A percentile compares a stretch with the other conserved stretches of the same genome.
Evolutionary conservation across 176 grass and related monocot species (phyloP).

Genomic region (Carex scoparia): DNA sequence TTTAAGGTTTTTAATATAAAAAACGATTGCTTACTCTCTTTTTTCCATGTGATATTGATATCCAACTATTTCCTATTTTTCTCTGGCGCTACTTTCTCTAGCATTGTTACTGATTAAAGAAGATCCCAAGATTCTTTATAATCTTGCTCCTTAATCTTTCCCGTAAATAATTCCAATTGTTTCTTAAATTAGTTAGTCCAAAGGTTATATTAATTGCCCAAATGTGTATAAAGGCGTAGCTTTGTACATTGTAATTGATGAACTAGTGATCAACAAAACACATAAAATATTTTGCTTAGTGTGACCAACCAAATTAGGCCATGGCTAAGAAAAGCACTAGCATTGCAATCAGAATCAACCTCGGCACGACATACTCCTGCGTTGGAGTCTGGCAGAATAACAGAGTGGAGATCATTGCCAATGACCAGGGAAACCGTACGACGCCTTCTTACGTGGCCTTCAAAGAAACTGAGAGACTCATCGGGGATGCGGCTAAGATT

Average conservation of each 20-base stretch:
- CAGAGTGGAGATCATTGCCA: background rate
- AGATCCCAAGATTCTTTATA: no score
- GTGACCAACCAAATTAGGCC: background rate
- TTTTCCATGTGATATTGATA: background rate
- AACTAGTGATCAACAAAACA: background rate
- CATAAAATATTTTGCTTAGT: background rate
- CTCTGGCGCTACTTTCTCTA: no score
- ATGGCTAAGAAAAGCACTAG: background rate
- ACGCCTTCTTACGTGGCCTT: background rate
- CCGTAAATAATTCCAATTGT: no score
- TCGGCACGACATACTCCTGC: background rate
- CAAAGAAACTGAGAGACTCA: background rate
- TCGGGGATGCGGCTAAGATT: slow-evolving; percentile 5
- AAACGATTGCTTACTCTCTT: background rate
- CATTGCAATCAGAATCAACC: background rate
- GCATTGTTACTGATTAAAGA: no score
- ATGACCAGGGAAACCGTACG: background rate
- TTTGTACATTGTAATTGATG: no score
- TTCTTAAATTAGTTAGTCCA: no score
- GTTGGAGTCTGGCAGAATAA: background rate
- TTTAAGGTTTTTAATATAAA: background rate
- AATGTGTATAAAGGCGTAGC: no score
- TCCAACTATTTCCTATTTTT: background rate
- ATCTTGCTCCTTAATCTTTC: no score
- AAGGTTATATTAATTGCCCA: no score